Conservation (phyloP, 1,284 basidiomycete genomes). For the Trichosporon asahii region DNA sequence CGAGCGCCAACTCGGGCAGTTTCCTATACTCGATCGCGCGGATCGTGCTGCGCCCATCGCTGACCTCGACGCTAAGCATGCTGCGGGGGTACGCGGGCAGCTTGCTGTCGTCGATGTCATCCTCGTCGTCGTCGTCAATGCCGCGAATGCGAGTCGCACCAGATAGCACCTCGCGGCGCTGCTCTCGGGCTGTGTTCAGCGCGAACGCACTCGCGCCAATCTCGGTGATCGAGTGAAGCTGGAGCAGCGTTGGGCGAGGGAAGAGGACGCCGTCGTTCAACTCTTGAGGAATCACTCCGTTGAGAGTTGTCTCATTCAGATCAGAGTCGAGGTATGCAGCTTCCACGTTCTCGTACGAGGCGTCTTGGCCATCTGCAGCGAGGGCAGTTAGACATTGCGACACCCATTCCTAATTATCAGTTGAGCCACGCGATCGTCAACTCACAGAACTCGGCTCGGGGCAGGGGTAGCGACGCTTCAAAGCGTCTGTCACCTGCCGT, state of each 20-base stretch:
- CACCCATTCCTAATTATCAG: background rate
- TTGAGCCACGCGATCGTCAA: background rate
- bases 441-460: background rate
- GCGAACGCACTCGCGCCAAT: slow-evolving; percentile 46
- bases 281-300: background rate
- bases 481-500: background rate
- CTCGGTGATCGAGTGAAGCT: slow-evolving; percentile 42
- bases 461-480: background rate
- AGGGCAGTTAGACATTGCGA: background rate
- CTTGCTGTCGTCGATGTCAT: slow-evolving; percentile 23
- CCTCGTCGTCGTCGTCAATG: slow-evolving; percentile 41
- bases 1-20: slow-evolving; percentile 36
- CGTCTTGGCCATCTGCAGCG: background rate
- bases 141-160: slow-evolving; percentile 44
- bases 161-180: slow-evolving; percentile 45
- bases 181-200: slow-evolving; percentile 43
- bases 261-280: slow-evolving; percentile 25
- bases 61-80: slow-evolving; percentile 45
- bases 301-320: background rate
- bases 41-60: slow-evolving; percentile 42
- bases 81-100: slow-evolving; percentile 46
- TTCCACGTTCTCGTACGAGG: background rate
- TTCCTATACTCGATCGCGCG: slow-evolving; percentile 48
- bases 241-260: slow-evolving; percentile 37
- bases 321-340: background rate